Conservation (phyloP, 345 rosid species). For the Gynandropsis gynandra region DNA sequence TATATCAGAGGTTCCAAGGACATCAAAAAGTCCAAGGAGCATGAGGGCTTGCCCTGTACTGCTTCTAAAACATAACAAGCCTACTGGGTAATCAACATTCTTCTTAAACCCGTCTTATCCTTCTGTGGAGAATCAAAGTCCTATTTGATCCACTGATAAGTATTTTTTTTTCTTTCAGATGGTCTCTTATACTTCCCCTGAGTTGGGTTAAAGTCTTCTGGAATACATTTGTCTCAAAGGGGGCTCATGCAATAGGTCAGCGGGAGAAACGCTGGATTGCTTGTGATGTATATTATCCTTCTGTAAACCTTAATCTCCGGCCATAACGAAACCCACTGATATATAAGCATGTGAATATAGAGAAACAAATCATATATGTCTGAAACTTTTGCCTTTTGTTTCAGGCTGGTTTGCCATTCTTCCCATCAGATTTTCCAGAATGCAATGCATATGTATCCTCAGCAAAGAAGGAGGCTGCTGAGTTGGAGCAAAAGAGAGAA, state of each 20-base stretch:
- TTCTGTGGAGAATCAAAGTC: conserved; percentile 7
- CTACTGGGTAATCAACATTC: conserved; percentile 44
- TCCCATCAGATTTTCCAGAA: conserved; percentile 87
- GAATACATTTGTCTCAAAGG: conserved; percentile 52
- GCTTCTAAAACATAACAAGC: conserved; percentile 50
- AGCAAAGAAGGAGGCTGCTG: conserved; percentile 45
- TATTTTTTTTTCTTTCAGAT: conserved; percentile 39
- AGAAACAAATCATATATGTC: conserved; percentile 3
- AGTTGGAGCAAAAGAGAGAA: conserved; percentile 39
- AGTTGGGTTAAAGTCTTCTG: conserved; percentile 80
- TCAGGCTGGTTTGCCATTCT: conserved; percentile 66
- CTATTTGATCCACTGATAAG: conserved; percentile 10
- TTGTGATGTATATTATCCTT: conserved; percentile 44
- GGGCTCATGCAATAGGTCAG: conserved; percentile 73
- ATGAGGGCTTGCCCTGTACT: conserved; percentile 63
- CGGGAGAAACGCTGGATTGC: conserved; percentile 84
- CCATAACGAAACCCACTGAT: conserved; percentile 1
- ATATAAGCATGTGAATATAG: neutral
- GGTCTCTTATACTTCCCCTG: conserved; percentile 78
- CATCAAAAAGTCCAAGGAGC: conserved; percentile 34
- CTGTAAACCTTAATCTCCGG: conserved; percentile 13
- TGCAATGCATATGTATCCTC: conserved; percentile 54
- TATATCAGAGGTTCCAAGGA: conserved; percentile 21
- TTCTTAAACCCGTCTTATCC: conserved; percentile 15
- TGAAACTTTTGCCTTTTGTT: conserved; percentile 10